phyloP scores from a whole-genome alignment of 2,329 filamentous ascomycete genomes.

The Dissoconium aciculare region DNA sequence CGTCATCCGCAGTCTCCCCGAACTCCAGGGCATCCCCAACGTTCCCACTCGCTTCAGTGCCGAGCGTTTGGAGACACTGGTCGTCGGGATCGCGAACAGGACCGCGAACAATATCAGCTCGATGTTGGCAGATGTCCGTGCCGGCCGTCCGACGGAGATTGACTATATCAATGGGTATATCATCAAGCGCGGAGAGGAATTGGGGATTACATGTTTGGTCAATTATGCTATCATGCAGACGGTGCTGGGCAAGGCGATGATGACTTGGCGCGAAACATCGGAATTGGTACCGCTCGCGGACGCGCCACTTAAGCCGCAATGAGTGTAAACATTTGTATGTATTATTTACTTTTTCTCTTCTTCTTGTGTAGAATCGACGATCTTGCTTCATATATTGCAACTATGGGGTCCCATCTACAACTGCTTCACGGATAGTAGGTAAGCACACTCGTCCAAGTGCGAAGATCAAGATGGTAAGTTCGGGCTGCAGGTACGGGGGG shows the following conservation, averaged over 20 bases:
- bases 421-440: too few relatives aligned
- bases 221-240: slow-evolving; percentile 60
- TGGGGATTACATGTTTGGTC: slow-evolving; percentile 56
- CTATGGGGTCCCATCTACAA: too few relatives aligned
- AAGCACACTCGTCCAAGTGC: too few relatives aligned
- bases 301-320: too few relatives aligned
- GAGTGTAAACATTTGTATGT: too few relatives aligned
- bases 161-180: slow-evolving; percentile 85
- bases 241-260: slow-evolving; percentile 53
- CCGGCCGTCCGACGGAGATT: slow-evolving; percentile 54
- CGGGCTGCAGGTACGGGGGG: too few relatives aligned
- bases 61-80: slow-evolving; percentile 46
- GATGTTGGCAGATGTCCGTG: slow-evolving; percentile 52
- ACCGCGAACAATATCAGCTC: slow-evolving; percentile 45
- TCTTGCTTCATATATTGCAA: too few relatives aligned
- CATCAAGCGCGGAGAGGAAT: slow-evolving; percentile 51
- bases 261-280: slow-evolving; percentile 28
- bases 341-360: too few relatives aligned
- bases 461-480: too few relatives aligned
- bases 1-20: slow-evolving; percentile 60
- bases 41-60: slow-evolving; percentile 45
- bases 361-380: too few relatives aligned
- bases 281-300: slow-evolving; percentile 26
- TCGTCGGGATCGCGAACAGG: slow-evolving; percentile 38
- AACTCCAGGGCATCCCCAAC: slow-evolving; percentile 48